Conservation (phyloP, 371 early-diverging fungal genomes). For the Mortierella sp. region DNA sequence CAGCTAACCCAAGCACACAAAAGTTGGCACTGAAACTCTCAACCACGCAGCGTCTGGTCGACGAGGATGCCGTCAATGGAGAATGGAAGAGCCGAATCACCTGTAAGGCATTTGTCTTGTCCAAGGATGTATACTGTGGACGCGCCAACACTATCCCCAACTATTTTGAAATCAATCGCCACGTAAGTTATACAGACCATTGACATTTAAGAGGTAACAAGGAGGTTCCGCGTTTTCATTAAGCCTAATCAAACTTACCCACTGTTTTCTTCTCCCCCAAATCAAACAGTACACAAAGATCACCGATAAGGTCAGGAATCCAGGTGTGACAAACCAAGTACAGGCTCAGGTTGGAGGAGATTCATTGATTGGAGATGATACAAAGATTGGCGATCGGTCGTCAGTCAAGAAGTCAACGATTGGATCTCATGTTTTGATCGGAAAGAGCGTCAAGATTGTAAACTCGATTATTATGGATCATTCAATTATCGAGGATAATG, state of each 20-base stretch:
- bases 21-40: slow-evolving; percentile 55
- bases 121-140: slow-evolving; percentile 66
- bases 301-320: slow-evolving; percentile 64
- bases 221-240: not conserved
- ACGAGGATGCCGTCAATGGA: slow-evolving; percentile 7
- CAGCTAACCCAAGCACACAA: slow-evolving; percentile 40
- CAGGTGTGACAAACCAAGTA: slow-evolving; percentile 70
- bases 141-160: slow-evolving; percentile 86
- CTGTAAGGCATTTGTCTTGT: slow-evolving; percentile 71
- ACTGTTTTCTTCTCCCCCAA: not conserved
- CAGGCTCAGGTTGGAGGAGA: slow-evolving; percentile 91
- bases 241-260: not conserved
- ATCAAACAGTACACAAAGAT: slow-evolving; percentile 64
- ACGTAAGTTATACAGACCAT: slow-evolving; percentile 63
- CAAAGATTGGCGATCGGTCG: slow-evolving; percentile 91
- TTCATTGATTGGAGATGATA: slow-evolving; percentile 90
- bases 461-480: slow-evolving; percentile 96
- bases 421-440: slow-evolving; percentile 93
- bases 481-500: slow-evolving; percentile 91
- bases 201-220: too few relatives aligned
- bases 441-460: slow-evolving; percentile 94
- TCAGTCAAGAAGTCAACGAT: slow-evolving; percentile 93
- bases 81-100: slow-evolving; percentile 58
- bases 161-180: slow-evolving; percentile 89
- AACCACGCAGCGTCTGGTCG: slow-evolving; percentile 29